Conservation (phyloP, 2,329 filamentous ascomycete genomes). For the Penicillium sp. region DNA sequence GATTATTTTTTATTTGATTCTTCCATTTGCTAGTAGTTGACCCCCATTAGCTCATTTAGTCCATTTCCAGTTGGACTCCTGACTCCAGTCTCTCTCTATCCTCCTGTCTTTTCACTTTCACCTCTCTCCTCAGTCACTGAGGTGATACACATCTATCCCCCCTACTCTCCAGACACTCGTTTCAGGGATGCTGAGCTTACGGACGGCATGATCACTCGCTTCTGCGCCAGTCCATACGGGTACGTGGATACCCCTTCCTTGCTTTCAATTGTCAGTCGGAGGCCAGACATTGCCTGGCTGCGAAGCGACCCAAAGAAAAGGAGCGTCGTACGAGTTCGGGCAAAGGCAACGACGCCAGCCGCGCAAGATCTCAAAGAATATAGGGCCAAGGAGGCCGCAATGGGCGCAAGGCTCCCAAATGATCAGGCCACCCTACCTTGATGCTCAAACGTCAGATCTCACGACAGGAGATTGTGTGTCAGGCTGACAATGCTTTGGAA, state of each 20-base stretch:
- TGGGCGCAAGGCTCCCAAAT: conserved; percentile 4
- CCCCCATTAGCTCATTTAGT: neutral
- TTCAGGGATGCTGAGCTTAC: conserved; percentile 1
- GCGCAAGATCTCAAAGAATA: neutral
- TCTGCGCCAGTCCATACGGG: conserved; percentile 10
- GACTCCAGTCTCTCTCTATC: conserved; percentile 5
- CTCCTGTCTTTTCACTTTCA: neutral
- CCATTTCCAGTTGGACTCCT: neutral
- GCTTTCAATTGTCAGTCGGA: neutral
- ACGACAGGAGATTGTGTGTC: conserved; percentile 1
- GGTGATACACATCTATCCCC: neutral
- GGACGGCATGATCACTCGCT: conserved; percentile 7
- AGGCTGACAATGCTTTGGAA: conserved; percentile 8
- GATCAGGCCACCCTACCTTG: neutral
- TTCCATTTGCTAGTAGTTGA: neutral
- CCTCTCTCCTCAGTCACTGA: neutral
- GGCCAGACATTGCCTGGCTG: conserved; percentile 8
- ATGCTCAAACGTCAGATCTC: neutral
- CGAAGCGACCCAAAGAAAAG: neutral
- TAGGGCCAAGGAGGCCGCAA: neutral
- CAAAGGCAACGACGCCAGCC: neutral
- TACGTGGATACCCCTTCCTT: conserved; percentile 12
- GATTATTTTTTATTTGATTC: neutral
- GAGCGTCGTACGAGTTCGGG: neutral
- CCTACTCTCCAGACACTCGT: neutral